Conservation (phyloP, 2,329 filamentous ascomycete genomes). For the Penicillium paneum region DNA sequence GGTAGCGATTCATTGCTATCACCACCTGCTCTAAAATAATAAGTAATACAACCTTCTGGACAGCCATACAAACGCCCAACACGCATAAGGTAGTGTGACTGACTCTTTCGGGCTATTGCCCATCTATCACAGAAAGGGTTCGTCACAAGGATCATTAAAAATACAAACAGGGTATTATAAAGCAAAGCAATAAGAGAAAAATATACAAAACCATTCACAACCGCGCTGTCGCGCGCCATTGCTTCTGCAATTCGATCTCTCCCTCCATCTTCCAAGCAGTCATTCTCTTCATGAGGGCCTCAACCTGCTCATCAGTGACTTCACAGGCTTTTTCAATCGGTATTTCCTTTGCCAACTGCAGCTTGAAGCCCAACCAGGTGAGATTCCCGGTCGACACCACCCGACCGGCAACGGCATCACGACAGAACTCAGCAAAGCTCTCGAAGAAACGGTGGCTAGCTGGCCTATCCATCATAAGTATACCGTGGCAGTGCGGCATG, state of each 20-base stretch:
- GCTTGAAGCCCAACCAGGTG: conserved; percentile 32
- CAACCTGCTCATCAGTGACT: conserved; percentile 38
- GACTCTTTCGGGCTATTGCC: no score
- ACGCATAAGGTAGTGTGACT: no score
- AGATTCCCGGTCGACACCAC: conserved; percentile 30
- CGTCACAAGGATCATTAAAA: neutral
- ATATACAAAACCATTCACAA: conserved; percentile 20
- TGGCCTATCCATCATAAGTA: conserved; percentile 51
- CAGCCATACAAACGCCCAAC: neutral
- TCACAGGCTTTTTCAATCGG: conserved; percentile 34
- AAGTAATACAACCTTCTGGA: neutral
- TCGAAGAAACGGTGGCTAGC: conserved; percentile 53
- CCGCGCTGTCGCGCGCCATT: conserved; percentile 33
- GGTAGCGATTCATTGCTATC: neutral
- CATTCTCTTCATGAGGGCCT: conserved; percentile 26
- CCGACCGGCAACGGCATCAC: conserved; percentile 30
- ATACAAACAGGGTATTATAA: neutral
- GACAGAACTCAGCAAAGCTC: conserved; percentile 55
- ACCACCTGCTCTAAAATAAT: neutral
- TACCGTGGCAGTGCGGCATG: conserved; percentile 53
- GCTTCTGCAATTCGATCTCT: conserved; percentile 33
- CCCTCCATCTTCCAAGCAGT: conserved; percentile 34
- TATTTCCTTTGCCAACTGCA: conserved; percentile 27
- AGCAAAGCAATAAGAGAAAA: neutral
- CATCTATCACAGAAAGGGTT: neutral